These are phyloP conservation scores for Heliosperma pusillum DNA, from an alignment of 148 eudicot species.

Conservation along the genomic window DNA sequence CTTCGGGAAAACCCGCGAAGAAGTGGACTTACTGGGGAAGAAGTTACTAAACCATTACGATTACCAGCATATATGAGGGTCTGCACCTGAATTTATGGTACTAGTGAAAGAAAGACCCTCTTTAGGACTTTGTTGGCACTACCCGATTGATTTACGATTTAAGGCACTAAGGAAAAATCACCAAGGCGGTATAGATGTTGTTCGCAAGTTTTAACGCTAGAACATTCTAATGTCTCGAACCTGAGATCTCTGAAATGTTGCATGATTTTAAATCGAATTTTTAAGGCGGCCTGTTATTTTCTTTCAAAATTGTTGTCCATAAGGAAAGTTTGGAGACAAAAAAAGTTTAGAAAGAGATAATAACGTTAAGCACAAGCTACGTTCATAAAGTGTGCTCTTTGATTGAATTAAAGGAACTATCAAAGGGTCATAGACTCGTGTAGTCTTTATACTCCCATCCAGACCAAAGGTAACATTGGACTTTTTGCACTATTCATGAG, in stretches of 20 bases:
- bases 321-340: background rate
- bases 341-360: background rate
- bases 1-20: conserved; percentile 3
- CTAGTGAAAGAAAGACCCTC: background rate
- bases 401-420: background rate
- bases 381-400: background rate
- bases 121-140: too few relatives aligned
- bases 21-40: conserved; percentile 13
- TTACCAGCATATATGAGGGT: background rate
- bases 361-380: conserved; percentile 14
- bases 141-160: too few relatives aligned
- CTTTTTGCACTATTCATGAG: too few relatives aligned
- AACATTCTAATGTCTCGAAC: too few relatives aligned
- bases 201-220: too few relatives aligned
- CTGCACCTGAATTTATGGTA: background rate
- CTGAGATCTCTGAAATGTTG: too few relatives aligned
- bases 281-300: too few relatives aligned
- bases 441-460: background rate
- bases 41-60: background rate
- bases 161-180: too few relatives aligned
- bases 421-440: background rate
- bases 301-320: background rate
- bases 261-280: too few relatives aligned
- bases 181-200: too few relatives aligned
- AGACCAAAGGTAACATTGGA: too few relatives aligned